Conservation (phyloP, 352 stramenopile genomes). For the Phytophthora ramorum region DNA sequence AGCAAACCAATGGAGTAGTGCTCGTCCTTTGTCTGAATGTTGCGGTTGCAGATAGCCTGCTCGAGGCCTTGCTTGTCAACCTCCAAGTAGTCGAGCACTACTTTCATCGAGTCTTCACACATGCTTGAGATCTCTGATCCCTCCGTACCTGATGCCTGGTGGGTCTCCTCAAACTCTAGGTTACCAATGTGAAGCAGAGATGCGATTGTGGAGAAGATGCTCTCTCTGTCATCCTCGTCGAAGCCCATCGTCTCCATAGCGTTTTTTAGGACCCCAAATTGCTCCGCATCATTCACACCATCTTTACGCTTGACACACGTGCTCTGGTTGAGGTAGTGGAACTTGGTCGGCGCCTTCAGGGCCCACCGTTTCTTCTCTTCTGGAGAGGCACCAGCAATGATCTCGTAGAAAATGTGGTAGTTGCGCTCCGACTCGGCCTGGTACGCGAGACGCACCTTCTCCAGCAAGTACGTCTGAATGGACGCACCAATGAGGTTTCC, state of each 20-base stretch:
- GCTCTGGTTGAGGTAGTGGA: constrained; percentile 93
- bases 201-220: constrained; percentile 92
- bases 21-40: constrained; percentile 95
- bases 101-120: constrained; percentile 66
- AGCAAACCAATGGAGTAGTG: constrained; percentile 81
- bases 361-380: constrained; percentile 76
- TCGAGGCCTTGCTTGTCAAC: constrained; percentile 89
- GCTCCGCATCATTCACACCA: constrained; percentile 89
- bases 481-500: constrained; percentile 89
- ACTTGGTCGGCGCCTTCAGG: constrained; percentile 64
- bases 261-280: constrained; percentile 85
- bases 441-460: constrained; percentile 95
- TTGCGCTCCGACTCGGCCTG: constrained; percentile 94
- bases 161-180: constrained; percentile 87
- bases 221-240: constrained; percentile 85
- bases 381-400: constrained; percentile 75
- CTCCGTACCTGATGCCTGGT: constrained; percentile 67
- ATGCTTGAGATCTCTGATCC: constrained; percentile 66
- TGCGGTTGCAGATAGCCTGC: constrained; percentile 90
- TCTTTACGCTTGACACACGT: constrained; percentile 86
- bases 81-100: constrained; percentile 90
- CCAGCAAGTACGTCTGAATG: constrained; percentile 96
- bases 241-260: constrained; percentile 92
- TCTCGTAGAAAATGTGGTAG: constrained; percentile 98
- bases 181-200: constrained; percentile 96